Conservation (phyloP, 441 rosid species). For the Kokia cookei region DNA sequence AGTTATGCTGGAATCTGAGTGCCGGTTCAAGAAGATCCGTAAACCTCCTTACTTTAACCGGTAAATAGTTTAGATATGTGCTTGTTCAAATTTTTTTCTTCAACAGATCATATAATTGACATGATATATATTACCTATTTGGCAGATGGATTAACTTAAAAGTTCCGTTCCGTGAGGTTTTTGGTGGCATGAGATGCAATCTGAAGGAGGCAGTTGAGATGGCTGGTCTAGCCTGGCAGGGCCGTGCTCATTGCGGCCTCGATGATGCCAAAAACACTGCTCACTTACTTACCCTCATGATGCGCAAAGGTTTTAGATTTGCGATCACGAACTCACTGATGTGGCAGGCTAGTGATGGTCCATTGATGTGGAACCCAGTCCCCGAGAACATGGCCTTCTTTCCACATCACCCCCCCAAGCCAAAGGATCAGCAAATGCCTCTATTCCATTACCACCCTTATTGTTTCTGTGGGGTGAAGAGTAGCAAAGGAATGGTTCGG, state of each 20-base stretch:
- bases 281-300: slow-evolving; percentile 46
- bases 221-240: slow-evolving; percentile 67
- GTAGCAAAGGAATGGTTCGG: slow-evolving; percentile 50
- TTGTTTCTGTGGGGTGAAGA: slow-evolving; percentile 63
- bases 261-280: slow-evolving; percentile 76
- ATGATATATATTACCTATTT: background rate
- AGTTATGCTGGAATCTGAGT: slow-evolving; percentile 74
- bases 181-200: slow-evolving; percentile 50
- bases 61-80: slow-evolving; percentile 17
- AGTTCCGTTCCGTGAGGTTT: slow-evolving; percentile 58
- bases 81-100: background rate
- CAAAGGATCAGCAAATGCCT: slow-evolving; percentile 29
- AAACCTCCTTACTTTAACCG: slow-evolving; percentile 69
- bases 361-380: slow-evolving; percentile 30
- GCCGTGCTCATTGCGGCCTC: slow-evolving; percentile 62
- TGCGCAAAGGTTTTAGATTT: slow-evolving; percentile 53
- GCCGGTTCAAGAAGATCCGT: slow-evolving; percentile 63
- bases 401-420: slow-evolving; percentile 23
- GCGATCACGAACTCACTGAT: slow-evolving; percentile 56
- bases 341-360: slow-evolving; percentile 36
- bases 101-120: background rate
- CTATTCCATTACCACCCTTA: slow-evolving; percentile 33
- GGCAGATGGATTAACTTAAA: slow-evolving; percentile 67
- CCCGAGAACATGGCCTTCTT: slow-evolving; percentile 16
- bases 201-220: slow-evolving; percentile 62